Evolutionary conservation across 164 flowering plant species (phyloP).

Genomic region (Nymphaea thermarum): DNA sequence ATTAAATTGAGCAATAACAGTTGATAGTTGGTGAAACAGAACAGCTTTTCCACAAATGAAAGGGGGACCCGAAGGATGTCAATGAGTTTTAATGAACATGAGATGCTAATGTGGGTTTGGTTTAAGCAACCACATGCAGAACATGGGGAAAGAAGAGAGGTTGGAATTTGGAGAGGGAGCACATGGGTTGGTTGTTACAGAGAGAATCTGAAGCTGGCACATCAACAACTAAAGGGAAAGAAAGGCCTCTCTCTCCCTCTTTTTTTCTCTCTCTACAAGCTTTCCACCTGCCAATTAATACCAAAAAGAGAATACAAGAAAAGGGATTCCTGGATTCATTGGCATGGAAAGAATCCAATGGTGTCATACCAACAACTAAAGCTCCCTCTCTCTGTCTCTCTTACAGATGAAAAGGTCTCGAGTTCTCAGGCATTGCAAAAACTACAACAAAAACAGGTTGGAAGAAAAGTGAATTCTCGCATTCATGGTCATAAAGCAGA

Average conservation of each 20-base stretch:
- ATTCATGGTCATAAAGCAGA: too few relatives aligned
- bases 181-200: not conserved
- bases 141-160: not conserved
- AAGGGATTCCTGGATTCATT: not conserved
- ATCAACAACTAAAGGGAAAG: not conserved
- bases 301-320: not conserved
- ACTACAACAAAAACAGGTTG: too few relatives aligned
- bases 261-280: not conserved
- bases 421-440: too few relatives aligned
- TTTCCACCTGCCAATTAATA: not conserved
- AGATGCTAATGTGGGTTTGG: not conserved
- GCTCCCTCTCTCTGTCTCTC: not conserved
- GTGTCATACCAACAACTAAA: not conserved
- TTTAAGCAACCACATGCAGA: not conserved
- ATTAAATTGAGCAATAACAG: not conserved
- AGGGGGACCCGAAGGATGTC: not conserved
- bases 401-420: too few relatives aligned
- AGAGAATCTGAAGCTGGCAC: not conserved
- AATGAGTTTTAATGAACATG: not conserved
- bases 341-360: not conserved
- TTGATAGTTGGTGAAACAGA: not conserved
- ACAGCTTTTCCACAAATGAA: not conserved
- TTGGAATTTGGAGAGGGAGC: not conserved
- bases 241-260: not conserved
- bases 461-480: too few relatives aligned